Conservation (phyloP, 2,329 filamentous ascomycete genomes). For the Sporothrix humicola region DNA sequence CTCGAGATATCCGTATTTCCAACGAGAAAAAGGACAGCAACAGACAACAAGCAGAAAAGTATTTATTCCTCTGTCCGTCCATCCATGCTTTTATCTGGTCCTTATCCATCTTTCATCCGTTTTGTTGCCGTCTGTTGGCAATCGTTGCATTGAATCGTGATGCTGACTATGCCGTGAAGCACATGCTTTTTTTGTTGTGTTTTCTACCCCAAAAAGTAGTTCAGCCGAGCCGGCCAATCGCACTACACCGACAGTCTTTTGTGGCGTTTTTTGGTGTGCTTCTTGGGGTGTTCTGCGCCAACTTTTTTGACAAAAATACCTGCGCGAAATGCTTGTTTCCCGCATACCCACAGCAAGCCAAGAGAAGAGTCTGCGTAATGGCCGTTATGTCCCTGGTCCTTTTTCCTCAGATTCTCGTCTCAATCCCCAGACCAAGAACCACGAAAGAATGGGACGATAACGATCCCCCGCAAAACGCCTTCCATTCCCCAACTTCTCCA, state of each 20-base stretch:
- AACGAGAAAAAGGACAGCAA: too few species aligned
- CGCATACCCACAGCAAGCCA: too few species aligned
- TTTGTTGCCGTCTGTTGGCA: background rate
- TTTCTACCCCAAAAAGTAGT: too few species aligned
- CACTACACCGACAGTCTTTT: slow-evolving; percentile 23
- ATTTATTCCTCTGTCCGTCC: too few species aligned
- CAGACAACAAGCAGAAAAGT: too few species aligned
- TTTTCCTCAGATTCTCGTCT: background rate
- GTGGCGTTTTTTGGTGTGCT: slow-evolving; percentile 14
- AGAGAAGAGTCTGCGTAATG: too few species aligned
- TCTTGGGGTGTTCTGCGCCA: background rate
- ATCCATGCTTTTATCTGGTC: too few species aligned
- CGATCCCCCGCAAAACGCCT: background rate
- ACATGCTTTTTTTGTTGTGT: slow-evolving; percentile 17
- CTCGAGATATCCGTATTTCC: too few species aligned
- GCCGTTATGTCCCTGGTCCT: background rate
- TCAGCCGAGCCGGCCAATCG: slow-evolving; percentile 24
- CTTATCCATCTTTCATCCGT: background rate
- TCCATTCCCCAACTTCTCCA: background rate
- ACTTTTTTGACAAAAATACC: background rate
- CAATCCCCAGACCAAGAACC: background rate
- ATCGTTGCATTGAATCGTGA: background rate
- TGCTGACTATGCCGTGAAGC: background rate
- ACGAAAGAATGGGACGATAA: background rate
- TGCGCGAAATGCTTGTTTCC: background rate